Evolutionary conservation across 495 filamentous ascomycete species (phyloP).

Genomic region (Massariosphaeria phaeospora): DNA sequence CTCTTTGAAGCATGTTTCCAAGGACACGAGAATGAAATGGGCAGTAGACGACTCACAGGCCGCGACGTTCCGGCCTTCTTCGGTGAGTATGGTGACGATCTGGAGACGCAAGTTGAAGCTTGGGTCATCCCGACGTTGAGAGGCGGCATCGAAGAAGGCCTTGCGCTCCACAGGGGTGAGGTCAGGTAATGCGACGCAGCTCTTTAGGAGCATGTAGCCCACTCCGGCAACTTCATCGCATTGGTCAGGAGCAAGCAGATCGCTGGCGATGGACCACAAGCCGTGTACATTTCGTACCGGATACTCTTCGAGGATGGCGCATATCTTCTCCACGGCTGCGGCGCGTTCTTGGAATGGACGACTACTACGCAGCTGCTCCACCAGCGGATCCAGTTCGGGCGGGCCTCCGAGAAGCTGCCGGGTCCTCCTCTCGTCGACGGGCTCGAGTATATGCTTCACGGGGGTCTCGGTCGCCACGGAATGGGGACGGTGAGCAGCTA

Average conservation of each 20-base stretch:
- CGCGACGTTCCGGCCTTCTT: conserved; percentile 56
- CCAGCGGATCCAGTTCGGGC: conserved; percentile 17
- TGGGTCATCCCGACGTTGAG: conserved; percentile 47
- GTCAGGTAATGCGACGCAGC: conserved; percentile 57
- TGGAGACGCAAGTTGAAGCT: conserved; percentile 61
- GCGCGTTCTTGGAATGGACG: conserved; percentile 7
- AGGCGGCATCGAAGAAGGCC: conserved; percentile 59
- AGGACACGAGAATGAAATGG: conserved; percentile 54
- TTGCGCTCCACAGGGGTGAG: conserved; percentile 60
- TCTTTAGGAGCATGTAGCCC: conserved; percentile 59
- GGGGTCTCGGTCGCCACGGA: conserved; percentile 3
- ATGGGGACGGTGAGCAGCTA: neutral
- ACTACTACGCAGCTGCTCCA: conserved; percentile 21
- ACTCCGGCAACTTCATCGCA: conserved; percentile 49
- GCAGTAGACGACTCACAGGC: conserved; percentile 61
- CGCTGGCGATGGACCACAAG: conserved; percentile 62
- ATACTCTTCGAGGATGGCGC: conserved; percentile 25
- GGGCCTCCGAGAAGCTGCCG: conserved; percentile 17
- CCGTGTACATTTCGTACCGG: conserved; percentile 42
- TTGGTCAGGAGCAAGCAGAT: conserved; percentile 56
- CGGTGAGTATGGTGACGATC: conserved; percentile 58
- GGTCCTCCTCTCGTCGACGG: neutral
- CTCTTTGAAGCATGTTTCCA: conserved; percentile 52
- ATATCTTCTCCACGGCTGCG: conserved; percentile 17
- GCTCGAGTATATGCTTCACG: neutral